phyloP scores from a whole-genome alignment of 345 rosid species.

The Salix arbutifolia region DNA sequence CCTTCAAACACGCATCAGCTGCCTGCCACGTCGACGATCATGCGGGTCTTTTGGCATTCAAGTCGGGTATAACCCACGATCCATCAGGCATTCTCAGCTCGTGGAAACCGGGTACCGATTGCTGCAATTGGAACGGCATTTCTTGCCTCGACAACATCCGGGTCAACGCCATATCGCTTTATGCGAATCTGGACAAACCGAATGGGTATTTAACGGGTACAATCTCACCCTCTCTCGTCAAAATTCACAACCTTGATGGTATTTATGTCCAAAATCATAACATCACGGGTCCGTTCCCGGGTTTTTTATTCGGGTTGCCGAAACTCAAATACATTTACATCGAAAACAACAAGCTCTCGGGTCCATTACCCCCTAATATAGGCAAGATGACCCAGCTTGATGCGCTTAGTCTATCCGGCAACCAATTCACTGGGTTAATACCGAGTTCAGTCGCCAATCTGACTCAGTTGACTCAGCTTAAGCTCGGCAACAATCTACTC shows the following conservation, averaged over 20 bases:
- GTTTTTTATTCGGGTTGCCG: constrained; percentile 44
- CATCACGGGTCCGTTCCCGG: constrained; percentile 68
- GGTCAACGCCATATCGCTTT: constrained; percentile 38
- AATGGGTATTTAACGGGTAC: constrained; percentile 51
- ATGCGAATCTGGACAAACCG: constrained; percentile 33
- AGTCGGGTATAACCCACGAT: constrained; percentile 62
- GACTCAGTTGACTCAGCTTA: constrained; percentile 45
- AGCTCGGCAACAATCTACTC: constrained; percentile 46
- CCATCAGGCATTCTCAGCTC: constrained; percentile 55
- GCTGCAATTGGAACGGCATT: constrained; percentile 59
- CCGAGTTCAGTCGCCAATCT: constrained; percentile 52
- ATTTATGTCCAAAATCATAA: constrained; percentile 45
- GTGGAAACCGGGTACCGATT: constrained; percentile 72
- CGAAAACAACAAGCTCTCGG: constrained; percentile 61
- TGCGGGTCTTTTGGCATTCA: constrained; percentile 64
- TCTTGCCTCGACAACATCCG: constrained; percentile 39
- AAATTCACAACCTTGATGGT: constrained; percentile 45
- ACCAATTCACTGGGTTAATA: constrained; percentile 54
- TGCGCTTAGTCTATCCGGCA: constrained; percentile 48
- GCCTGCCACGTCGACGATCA: constrained; percentile 64
- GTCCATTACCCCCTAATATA: constrained; percentile 43
- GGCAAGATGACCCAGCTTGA: constrained; percentile 41
- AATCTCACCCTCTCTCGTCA: constrained; percentile 50
- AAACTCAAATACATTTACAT: constrained; percentile 47
- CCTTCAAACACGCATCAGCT: constrained; percentile 26